phyloP scores from a whole-genome alignment of 2,329 filamentous ascomycete species.

The Tolypocladium cylindrosporum region DNA sequence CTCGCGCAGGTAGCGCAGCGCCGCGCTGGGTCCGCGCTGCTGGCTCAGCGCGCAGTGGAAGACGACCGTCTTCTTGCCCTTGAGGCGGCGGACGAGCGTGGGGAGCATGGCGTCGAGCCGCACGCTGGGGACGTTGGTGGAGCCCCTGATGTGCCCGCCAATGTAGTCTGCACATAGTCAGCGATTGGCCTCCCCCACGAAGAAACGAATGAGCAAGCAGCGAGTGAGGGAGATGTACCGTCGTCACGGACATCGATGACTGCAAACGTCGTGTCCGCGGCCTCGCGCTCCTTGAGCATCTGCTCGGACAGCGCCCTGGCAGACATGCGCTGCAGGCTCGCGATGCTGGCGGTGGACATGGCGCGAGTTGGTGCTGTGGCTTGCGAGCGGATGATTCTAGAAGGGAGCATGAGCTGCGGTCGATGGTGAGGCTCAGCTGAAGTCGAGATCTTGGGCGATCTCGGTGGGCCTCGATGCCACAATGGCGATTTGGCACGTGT shows the following conservation, averaged over 20 bases:
- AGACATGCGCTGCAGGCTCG: slow-evolving; percentile 55
- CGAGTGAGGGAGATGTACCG: slow-evolving; percentile 33
- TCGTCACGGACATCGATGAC: slow-evolving; percentile 86
- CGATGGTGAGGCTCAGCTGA: neutral
- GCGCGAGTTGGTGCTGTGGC: slow-evolving; percentile 2
- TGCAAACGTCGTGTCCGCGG: slow-evolving; percentile 43
- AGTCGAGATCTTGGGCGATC: neutral
- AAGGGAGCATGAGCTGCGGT: neutral
- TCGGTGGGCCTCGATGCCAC: neutral
- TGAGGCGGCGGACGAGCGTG: slow-evolving; percentile 68
- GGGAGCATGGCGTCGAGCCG: slow-evolving; percentile 69
- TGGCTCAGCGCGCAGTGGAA: slow-evolving; percentile 94
- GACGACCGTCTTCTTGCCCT: slow-evolving; percentile 71
- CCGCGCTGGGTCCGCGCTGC: slow-evolving; percentile 78
- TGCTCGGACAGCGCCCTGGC: slow-evolving; percentile 58
- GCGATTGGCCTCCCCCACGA: neutral
- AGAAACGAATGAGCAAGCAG: neutral
- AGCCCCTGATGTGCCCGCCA: slow-evolving; percentile 77
- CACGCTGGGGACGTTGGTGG: slow-evolving; percentile 63
- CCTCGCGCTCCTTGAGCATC: slow-evolving; percentile 41
- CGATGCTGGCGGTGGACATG: slow-evolving; percentile 41
- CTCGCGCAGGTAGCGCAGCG: slow-evolving; percentile 68
- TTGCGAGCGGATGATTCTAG: neutral
- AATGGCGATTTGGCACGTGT: neutral
- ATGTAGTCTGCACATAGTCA: slow-evolving; percentile 56